These are phyloP conservation scores for Coprinopsis strossmayeri DNA, from an alignment of 768 basidiomycete genomes.

Conservation along the genomic window DNA sequence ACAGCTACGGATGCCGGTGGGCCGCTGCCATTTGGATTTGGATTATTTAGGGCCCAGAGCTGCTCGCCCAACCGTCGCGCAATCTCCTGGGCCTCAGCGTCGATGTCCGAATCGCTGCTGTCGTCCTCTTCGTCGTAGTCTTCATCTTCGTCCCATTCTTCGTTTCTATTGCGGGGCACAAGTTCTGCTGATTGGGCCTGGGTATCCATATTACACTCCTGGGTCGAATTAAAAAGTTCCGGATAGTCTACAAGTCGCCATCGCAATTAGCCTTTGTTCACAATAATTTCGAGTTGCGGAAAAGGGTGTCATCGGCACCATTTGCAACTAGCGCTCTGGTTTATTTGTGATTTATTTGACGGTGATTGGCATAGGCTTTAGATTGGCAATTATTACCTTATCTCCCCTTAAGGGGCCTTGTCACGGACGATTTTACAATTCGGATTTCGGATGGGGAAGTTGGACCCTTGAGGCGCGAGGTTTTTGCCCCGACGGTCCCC, in stretches of 20 bases:
- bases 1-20: constrained; percentile 5
- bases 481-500: neutral
- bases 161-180: neutral
- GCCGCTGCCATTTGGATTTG: constrained; percentile 58
- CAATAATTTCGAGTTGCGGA: too few species aligned
- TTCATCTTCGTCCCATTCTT: constrained; percentile 28
- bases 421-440: constrained; percentile 22
- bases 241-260: neutral
- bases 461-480: neutral
- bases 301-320: too few species aligned
- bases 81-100: constrained; percentile 70
- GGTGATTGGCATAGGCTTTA: too few species aligned
- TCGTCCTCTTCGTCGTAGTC: constrained; percentile 42
- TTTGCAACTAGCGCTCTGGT: too few species aligned
- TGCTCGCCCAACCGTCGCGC: constrained; percentile 70
- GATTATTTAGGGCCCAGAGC: too few species aligned
- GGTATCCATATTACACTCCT: neutral
- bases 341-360: too few species aligned
- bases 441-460: neutral
- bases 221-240: neutral
- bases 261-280: too few species aligned
- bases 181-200: neutral
- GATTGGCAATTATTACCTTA: too few species aligned
- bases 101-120: constrained; percentile 55
- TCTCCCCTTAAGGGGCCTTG: neutral